phyloP scores from a whole-genome alignment of 768 basidiomycete species.

The Tricholoma hemisulphureum region DNA sequence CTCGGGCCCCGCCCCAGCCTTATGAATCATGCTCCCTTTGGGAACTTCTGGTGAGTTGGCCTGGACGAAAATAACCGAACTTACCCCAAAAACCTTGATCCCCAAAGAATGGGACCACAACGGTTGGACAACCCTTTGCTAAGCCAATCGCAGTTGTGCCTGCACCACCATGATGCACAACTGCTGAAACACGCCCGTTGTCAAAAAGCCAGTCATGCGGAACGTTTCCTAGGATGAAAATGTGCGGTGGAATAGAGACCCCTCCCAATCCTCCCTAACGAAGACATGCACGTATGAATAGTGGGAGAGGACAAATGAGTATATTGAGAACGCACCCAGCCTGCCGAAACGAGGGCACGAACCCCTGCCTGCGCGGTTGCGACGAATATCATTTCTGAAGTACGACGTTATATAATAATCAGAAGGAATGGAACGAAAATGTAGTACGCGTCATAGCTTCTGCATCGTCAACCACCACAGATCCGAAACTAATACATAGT shows the following conservation, averaged over 20 bases:
- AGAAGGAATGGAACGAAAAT: no score
- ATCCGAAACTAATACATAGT: slow-evolving; percentile 47
- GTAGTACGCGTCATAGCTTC: slow-evolving; percentile 39
- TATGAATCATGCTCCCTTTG: slow-evolving; percentile 59
- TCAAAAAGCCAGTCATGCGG: slow-evolving; percentile 72
- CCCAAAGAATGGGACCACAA: slow-evolving; percentile 66
- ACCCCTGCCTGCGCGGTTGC: slow-evolving; percentile 55
- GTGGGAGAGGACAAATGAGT: neutral
- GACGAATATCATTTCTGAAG: slow-evolving; percentile 53
- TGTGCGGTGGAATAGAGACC: slow-evolving; percentile 44
- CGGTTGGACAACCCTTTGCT: slow-evolving; percentile 55
- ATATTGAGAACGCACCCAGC: slow-evolving; percentile 44
- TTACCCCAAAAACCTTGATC: slow-evolving; percentile 59
- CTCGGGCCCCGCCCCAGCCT: slow-evolving; percentile 59
- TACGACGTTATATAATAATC: neutral
- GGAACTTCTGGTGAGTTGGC: slow-evolving; percentile 24
- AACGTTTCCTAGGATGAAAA: slow-evolving; percentile 64
- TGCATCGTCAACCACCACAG: slow-evolving; percentile 58
- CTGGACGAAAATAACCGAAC: slow-evolving; percentile 15
- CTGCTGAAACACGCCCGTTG: slow-evolving; percentile 50
- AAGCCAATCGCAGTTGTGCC: slow-evolving; percentile 67
- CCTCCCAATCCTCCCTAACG: slow-evolving; percentile 55
- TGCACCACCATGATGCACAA: slow-evolving; percentile 66
- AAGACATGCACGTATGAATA: neutral
- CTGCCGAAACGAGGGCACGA: slow-evolving; percentile 60